A percentile compares a stretch with the other conserved stretches of the same genome.
phyloP scores from a whole-genome alignment of 345 rosid species.

The Turritis glabra region DNA sequence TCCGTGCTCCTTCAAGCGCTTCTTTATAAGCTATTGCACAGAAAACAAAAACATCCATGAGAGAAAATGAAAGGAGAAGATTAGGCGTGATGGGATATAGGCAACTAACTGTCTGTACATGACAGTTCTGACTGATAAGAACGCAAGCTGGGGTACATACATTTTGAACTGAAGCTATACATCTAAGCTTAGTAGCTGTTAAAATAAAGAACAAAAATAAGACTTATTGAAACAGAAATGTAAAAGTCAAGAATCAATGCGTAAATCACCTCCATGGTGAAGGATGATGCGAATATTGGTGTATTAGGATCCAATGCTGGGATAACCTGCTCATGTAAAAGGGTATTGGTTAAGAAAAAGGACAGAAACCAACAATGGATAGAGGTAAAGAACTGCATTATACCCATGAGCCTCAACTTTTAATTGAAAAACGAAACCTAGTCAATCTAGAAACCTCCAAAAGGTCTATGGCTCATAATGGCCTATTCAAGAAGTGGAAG shows the following conservation, averaged over 20 bases:
- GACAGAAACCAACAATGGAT: background rate
- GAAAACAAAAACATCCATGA: conserved; percentile 16
- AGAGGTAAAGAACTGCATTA: background rate
- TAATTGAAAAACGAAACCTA: background rate
- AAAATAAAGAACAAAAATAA: background rate
- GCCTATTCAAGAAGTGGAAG: conserved; percentile 35
- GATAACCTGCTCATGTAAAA: conserved; percentile 66
- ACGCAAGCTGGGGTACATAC: background rate
- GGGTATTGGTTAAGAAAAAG: background rate
- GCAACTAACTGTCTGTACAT: background rate
- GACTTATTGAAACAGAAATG: background rate
- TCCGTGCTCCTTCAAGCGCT: conserved; percentile 94
- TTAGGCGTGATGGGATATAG: background rate
- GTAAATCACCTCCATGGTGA: conserved; percentile 89
- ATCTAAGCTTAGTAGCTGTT: background rate
- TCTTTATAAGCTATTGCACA: conserved; percentile 75
- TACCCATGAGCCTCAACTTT: background rate
- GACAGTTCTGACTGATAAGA: background rate
- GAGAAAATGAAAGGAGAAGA: conserved; percentile 5
- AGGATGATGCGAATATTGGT: conserved; percentile 92
- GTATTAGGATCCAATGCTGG: conserved; percentile 85
- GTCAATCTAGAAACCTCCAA: background rate
- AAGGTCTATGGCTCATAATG: background rate
- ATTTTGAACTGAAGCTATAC: conserved; percentile 1
- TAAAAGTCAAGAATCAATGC: background rate